Base-by-base conservation (phyloP, 768 basidiomycete species). In the Suillus decipiens region DNA sequence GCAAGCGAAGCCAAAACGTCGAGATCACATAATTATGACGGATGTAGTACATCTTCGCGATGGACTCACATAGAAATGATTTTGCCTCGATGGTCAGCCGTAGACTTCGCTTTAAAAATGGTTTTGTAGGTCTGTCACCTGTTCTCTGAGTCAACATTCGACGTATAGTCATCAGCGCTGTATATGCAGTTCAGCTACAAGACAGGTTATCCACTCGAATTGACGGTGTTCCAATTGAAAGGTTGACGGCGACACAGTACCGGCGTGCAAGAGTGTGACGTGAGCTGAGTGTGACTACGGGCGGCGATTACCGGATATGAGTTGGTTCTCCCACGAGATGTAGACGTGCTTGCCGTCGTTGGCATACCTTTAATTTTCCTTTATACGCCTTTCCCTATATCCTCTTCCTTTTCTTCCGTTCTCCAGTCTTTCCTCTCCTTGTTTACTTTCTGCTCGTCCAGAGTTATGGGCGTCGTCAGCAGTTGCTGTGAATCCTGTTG, bases 401-500 rank as follows among this genome's bases (percentile, higher is more conserved):
- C 47, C 54, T 50, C 60, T 42, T 51, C 59, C 70, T 50, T 56
- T 62, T 59, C 9, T 37, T 24, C 59, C 61, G 48, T 54, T 62
- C 17, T 45, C 33, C 42, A 17, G 45, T 59, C 45, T 37, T 54
- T 58, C 57, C 28, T 55, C 39, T 34, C 54, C 31, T 24, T 47
- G 41, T 17, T 34, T 28, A 31, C 36, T 39, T 51, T 36, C 39
- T 61, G 22, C 55, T 54, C 62, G 62, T 61, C 64, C 15, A 31
- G 41, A 66, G 47, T 64, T 33, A 93, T 93, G 92, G 92, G 92
- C 67, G 89, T 85, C 74, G 76, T 89, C 68, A 80, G 80, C 67
- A 93, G 90, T 78, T 93, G 90, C 78, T 94, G 92, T 77, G 89
- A 91, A 70, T 89, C 84, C 61, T 93, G 92, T 79, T 89, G 91